Evolutionary conservation across 129 eudicot species (phyloP), one percentile per base, ranked within the genome.

Genomic region (Pseudognaphalium luteoalbum): DNA sequence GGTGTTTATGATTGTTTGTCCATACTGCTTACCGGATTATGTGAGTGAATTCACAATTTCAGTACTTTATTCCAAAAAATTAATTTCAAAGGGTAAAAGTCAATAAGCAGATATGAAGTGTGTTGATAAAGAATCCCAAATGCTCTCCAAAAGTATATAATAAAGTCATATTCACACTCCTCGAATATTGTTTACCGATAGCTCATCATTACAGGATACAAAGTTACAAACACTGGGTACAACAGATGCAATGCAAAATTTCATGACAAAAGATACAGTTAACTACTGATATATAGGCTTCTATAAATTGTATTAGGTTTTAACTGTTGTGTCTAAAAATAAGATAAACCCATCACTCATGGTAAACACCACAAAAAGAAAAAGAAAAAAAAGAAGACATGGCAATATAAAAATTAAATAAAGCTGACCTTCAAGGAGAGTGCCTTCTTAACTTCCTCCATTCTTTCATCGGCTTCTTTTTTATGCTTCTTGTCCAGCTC

Each of bases 371-470:
- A 25, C 28, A 25, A 25, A 25, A 25, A 65, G 25, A 33, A 65
- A 28, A 32, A 33, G 20, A 6, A 65, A 29, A 25, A 16, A 33
- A 65, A 34, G 20, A 65, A 17, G 16, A 64, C 41, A 34, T 15
- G 3, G 70, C 54, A 17, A 65, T 65, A 33, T 59, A 61, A 60
- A 70, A 78, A 30, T 41, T 41, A 70, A 12, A 44, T 33, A 71
- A 72, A 42, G 78, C 96, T 81, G 85, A 92, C 97, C 97, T 92
- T 92, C 81, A 79, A 73, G 75, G 91, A 81, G 74, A 92, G 73
- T 44, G 96, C 68, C 78, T 92, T 92, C 85, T 87, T 92, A n/a
- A 83, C 88, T 81, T 92, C 93, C 56, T 92, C 96, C 66, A 81
- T 72, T 70, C 72, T 86, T 61, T 87, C 97, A 35, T 84, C 96